A percentile compares a stretch with the other conserved stretches of the same genome.
Evolutionary conservation across 2,329 filamentous ascomycete species (phyloP).

Genomic region (Xylariaceae sp.): DNA sequence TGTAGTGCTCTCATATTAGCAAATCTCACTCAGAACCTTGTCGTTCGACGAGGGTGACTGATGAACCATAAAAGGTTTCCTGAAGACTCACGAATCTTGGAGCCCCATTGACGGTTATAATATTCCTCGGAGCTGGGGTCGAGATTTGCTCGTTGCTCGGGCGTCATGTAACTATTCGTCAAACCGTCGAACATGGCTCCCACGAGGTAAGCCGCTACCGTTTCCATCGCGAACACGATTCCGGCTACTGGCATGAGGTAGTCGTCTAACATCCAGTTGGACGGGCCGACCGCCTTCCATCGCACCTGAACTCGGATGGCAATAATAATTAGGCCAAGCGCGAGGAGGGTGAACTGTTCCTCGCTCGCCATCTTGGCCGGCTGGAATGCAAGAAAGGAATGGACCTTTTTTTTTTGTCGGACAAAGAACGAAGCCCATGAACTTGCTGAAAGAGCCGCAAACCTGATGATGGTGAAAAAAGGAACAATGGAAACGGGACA

Average conservation of each 20-base stretch:
- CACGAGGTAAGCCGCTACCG: constrained; percentile 9
- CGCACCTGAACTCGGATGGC: constrained; percentile 12
- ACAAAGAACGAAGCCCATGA: too few species aligned
- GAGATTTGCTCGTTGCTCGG: constrained; percentile 12
- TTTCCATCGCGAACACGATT: constrained; percentile 10
- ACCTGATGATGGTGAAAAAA: too few species aligned
- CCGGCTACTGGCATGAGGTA: constrained; percentile 19
- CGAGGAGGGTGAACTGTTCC: constrained; percentile 1
- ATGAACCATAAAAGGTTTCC: constrained; percentile 19
- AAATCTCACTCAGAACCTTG: neutral
- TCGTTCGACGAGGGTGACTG: neutral
- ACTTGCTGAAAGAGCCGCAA: too few species aligned
- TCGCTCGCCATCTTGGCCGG: neutral
- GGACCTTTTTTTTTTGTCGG: too few species aligned
- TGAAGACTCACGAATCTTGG: constrained; percentile 26
- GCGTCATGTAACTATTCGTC: constrained; percentile 17
- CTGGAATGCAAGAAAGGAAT: too few species aligned
- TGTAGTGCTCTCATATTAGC: neutral
- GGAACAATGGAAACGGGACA: too few species aligned
- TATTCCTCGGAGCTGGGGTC: constrained; percentile 11
- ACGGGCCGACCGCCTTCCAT: constrained; percentile 14
- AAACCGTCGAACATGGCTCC: constrained; percentile 6
- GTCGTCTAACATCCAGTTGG: constrained; percentile 17
- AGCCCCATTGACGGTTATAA: constrained; percentile 22
- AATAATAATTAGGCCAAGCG: constrained; percentile 12